These are phyloP conservation scores for Prunus armeniaca DNA, from an alignment of 306 rosid species.

Conservation along the genomic window DNA sequence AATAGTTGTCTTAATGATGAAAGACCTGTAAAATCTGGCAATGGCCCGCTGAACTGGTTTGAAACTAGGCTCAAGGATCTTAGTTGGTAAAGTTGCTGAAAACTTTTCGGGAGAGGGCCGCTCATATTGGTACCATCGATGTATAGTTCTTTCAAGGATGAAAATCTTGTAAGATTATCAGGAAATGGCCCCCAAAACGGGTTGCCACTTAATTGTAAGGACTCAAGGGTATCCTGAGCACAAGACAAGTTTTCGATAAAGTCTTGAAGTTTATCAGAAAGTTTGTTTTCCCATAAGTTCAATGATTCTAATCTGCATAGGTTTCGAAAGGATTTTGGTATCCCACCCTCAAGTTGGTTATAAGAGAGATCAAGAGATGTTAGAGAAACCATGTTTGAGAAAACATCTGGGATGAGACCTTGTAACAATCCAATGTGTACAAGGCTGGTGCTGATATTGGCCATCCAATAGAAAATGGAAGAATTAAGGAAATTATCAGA, in stretches of 20 bases:
- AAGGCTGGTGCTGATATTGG: slow-evolving; percentile 12
- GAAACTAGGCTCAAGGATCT: slow-evolving; percentile 13
- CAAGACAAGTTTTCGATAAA: slow-evolving; percentile 13
- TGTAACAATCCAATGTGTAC: not conserved
- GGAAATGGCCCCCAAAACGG: slow-evolving; percentile 23
- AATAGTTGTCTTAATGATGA: not conserved
- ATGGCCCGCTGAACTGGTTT: slow-evolving; percentile 18
- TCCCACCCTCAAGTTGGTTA: slow-evolving; percentile 21
- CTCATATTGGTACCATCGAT: slow-evolving; percentile 7
- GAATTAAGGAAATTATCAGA: not conserved
- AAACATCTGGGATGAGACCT: slow-evolving; percentile 25
- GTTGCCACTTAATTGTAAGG: slow-evolving; percentile 7
- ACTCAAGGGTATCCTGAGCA: slow-evolving; percentile 5
- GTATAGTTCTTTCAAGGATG: slow-evolving; percentile 11
- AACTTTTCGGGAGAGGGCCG: slow-evolving; percentile 15
- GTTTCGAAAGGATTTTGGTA: slow-evolving; percentile 15
- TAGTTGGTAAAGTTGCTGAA: slow-evolving; percentile 20
- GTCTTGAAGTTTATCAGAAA: slow-evolving; percentile 23
- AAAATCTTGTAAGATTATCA: slow-evolving; percentile 13
- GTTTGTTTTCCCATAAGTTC: not conserved
- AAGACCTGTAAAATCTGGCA: slow-evolving; percentile 10
- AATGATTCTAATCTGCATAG: slow-evolving; percentile 16
- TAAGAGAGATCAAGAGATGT: slow-evolving; percentile 10
- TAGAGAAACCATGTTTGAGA: slow-evolving; percentile 18
- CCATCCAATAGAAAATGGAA: slow-evolving; percentile 15